Evolutionary conservation across 1,284 basidiomycete genomes (phyloP).

Genomic region (Sparassis latifolia): DNA sequence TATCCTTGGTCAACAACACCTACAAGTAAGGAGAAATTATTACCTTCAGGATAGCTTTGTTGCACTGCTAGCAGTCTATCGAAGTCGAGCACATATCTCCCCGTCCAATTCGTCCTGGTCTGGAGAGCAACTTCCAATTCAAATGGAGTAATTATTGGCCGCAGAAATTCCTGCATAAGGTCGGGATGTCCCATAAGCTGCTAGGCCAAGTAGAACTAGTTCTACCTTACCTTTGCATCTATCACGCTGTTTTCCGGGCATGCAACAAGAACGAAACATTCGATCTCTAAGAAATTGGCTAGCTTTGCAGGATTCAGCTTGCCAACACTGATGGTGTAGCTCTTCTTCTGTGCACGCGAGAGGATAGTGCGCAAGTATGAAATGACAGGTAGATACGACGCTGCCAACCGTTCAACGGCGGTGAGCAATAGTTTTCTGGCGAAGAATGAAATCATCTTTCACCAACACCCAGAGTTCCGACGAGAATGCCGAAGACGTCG

Average conservation of each 20-base stretch:
- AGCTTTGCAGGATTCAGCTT: constrained; percentile 95
- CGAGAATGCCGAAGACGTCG: constrained; percentile 92
- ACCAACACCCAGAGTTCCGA: constrained; percentile 92
- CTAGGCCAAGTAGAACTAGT: neutral
- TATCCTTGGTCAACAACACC: no score
- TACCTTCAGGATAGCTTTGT: constrained; percentile 7
- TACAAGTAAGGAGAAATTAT: neutral
- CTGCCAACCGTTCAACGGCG: constrained; percentile 27
- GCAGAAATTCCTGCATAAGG: constrained; percentile 70
- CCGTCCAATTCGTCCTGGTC: constrained; percentile 66
- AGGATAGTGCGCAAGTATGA: constrained; percentile 69
- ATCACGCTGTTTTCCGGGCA: constrained; percentile 92
- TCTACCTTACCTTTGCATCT: constrained; percentile 60
- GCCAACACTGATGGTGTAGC: constrained; percentile 93
- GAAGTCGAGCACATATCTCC: constrained; percentile 81
- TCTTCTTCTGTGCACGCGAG: constrained; percentile 68
- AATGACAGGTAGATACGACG: constrained; percentile 80
- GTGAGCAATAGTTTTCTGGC: neutral
- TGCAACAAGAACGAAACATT: constrained; percentile 92
- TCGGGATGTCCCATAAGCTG: neutral
- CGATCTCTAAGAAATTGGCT: constrained; percentile 94
- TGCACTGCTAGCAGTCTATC: constrained; percentile 53
- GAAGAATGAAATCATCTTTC: constrained; percentile 11
- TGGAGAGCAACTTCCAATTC: constrained; percentile 84
- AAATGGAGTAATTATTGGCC: constrained; percentile 92